These are phyloP conservation scores for Trametes hirsuta DNA, from an alignment of 1,284 basidiomycete genomes.

Conservation along the genomic window DNA sequence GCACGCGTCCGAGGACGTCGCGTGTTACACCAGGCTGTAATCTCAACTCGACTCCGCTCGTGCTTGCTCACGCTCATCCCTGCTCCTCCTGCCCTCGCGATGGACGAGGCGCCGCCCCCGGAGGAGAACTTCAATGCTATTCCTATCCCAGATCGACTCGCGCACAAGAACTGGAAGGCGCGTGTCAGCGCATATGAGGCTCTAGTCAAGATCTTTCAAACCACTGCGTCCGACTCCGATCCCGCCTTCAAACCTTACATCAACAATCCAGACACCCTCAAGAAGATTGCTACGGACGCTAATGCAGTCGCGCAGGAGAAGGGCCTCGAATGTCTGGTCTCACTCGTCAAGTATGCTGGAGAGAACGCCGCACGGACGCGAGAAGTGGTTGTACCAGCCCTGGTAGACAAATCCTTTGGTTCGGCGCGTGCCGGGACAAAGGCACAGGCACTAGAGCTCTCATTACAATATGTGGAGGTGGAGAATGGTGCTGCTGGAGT, in stretches of 20 bases:
- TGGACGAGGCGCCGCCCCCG: slow-evolving; percentile 89
- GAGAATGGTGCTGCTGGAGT: slow-evolving; percentile 90
- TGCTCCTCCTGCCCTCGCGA: slow-evolving; percentile 35
- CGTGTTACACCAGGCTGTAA: slow-evolving; percentile 10
- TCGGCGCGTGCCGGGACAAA: slow-evolving; percentile 93
- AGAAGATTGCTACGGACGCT: slow-evolving; percentile 87
- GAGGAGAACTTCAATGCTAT: slow-evolving; percentile 94
- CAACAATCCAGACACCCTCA: slow-evolving; percentile 76
- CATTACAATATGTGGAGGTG: slow-evolving; percentile 90
- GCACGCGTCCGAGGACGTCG: slow-evolving; percentile 10
- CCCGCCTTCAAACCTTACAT: slow-evolving; percentile 92
- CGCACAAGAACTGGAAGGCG: slow-evolving; percentile 99
- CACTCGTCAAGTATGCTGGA: slow-evolving; percentile 90
- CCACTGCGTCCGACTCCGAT: slow-evolving; percentile 90
- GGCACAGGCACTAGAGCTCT: slow-evolving; percentile 85
- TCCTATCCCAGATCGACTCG: slow-evolving; percentile 81
- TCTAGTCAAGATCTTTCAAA: slow-evolving; percentile 84
- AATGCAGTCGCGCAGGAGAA: slow-evolving; percentile 99
- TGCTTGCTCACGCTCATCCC: slow-evolving; percentile 15
- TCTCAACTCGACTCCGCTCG: slow-evolving; percentile 17
- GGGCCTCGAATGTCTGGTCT: slow-evolving; percentile 85
- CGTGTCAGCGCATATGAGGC: slow-evolving; percentile 92
- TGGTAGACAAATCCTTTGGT: slow-evolving; percentile 97
- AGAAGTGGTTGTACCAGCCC: slow-evolving; percentile 80
- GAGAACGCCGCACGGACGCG: slow-evolving; percentile 84